A percentile compares a stretch with the other conserved stretches of the same genome.
These are phyloP conservation scores for Allium sativum DNA, from an alignment of 106 monocot genomes.

Conservation along the genomic window DNA sequence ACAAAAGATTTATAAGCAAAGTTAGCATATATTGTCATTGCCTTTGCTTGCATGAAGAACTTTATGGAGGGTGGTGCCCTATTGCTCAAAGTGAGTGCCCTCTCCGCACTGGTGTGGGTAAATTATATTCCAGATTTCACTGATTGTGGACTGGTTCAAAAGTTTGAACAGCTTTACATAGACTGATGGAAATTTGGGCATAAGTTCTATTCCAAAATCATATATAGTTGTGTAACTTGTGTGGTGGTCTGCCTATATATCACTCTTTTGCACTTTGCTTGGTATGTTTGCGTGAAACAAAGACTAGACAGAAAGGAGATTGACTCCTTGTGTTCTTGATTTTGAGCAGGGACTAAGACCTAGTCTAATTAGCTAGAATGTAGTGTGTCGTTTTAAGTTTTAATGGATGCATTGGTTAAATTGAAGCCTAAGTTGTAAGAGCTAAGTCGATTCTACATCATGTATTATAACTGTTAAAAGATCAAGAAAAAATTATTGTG, in stretches of 20 bases:
- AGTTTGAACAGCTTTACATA: background rate
- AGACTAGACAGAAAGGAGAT: background rate
- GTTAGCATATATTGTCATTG: no score
- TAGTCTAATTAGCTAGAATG: background rate
- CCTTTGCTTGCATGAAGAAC: no score
- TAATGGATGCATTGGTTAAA: no score
- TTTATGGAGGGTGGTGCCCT: no score
- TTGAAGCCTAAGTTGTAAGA: no score
- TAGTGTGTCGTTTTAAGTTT: background rate
- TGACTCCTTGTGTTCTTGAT: background rate
- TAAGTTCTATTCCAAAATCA: background rate
- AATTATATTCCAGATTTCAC: background rate
- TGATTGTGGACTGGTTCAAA: constrained; percentile 2
- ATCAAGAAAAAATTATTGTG: no score
- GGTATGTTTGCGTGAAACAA: background rate
- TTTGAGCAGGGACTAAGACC: background rate
- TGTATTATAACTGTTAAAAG: no score
- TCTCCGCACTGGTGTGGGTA: no score
- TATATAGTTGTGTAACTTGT: background rate
- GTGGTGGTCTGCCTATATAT: background rate
- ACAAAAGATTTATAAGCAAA: no score
- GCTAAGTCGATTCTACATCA: no score
- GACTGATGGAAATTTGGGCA: background rate
- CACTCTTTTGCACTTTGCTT: background rate
- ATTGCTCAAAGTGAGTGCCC: no score